phyloP scores from a whole-genome alignment of 1,139 yeast species.

The Meyerozyma carpophila region DNA sequence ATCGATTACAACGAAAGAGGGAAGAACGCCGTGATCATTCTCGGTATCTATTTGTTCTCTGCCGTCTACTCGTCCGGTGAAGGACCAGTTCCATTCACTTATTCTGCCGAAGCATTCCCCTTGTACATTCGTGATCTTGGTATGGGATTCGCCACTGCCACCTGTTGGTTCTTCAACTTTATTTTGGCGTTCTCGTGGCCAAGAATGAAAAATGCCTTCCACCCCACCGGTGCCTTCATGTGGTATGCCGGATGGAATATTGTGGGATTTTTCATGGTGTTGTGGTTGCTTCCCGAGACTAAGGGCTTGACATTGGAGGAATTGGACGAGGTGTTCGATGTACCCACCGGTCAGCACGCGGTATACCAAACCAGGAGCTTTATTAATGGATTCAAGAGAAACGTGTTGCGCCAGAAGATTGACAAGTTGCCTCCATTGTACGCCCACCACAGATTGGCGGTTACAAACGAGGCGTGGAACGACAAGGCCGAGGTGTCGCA shows the following conservation, averaged over 20 bases:
- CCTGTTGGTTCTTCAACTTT: constrained; percentile 83
- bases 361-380: constrained; percentile 46
- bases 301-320: constrained; percentile 67
- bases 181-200: constrained; percentile 84
- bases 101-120: constrained; percentile 84
- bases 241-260: constrained; percentile 88
- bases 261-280: constrained; percentile 64
- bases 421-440: constrained; percentile 51
- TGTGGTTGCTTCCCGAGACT: constrained; percentile 67
- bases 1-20: constrained; percentile 43
- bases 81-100: constrained; percentile 89
- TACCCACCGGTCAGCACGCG: constrained; percentile 51
- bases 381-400: constrained; percentile 39
- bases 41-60: constrained; percentile 71
- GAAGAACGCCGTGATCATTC: constrained; percentile 58
- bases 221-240: constrained; percentile 81
- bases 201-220: constrained; percentile 56
- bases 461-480: constrained; percentile 56
- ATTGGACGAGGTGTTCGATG: constrained; percentile 64
- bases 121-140: constrained; percentile 81
- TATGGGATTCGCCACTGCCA: constrained; percentile 79
- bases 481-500: constrained; percentile 50
- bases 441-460: constrained; percentile 52
- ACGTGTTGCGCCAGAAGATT: constrained; percentile 36
- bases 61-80: constrained; percentile 79